Base-by-base conservation (phyloP, 257 asterid species). In the Paraleonurus japonicus region DNA sequence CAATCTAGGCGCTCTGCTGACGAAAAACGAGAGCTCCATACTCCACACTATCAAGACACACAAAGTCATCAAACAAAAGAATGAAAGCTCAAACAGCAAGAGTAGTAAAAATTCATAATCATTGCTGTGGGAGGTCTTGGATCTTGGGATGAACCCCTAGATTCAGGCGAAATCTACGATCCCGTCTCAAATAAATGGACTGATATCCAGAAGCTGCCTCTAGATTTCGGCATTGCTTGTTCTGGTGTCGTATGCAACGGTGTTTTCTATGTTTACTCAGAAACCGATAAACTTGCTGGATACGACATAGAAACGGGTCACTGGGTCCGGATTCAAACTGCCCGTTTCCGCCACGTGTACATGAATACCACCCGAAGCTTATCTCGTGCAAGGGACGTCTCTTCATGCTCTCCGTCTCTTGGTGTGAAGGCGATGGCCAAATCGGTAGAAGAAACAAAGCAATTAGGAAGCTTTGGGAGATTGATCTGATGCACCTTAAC, bases 371-470 rank as follows among this genome's bases (percentile, higher is more conserved):
- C 65, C 98, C 97, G 3, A 89, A 89, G 72, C 88, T 94, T 4
- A 72, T 86, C 47, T 85, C 95, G 0, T 89, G 90, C 70, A 77
- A 74, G 72, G 84, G 79, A 13, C 86, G 95, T 20, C 66, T 87
- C 9, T 84, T 89, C 69, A 83, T 94, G 95, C 80, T 94, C 0
- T 90, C 93, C 0, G 97, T 94, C 26, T 91, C 96, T 7, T 94
- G 97, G 99, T 94, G 97, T 26, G 99, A 91, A 68, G 99, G 99
- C 39, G 96, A 88, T 5, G 97, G 97, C 12, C 90, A 85, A 79
- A 91, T 94, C 16, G 99, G 97, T 54, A 69, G 97, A 85, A 84
- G 97, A 79, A 94, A 94, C 74, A 91, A 94, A 73, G 98, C 98
- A 3, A 88, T 94, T 39, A 82, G 99, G 68, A 94, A 94, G 85